phyloP scores from a whole-genome alignment of 495 filamentous ascomycete genomes.

The Aspergillus baeticus region DNA sequence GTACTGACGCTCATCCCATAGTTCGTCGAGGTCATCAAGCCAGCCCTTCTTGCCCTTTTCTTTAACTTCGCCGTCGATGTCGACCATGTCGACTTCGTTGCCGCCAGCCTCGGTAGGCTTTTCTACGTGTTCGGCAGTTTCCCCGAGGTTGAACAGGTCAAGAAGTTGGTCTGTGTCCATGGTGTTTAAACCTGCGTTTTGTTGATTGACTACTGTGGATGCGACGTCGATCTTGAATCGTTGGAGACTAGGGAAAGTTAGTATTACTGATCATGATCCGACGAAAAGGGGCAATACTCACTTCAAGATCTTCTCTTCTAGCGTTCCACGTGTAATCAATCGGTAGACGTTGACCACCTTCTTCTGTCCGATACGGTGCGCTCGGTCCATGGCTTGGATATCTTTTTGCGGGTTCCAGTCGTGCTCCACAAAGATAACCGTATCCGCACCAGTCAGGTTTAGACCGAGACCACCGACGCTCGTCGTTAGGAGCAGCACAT shows the following conservation, averaged over 20 bases:
- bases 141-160: conserved; percentile 91
- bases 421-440: conserved; percentile 98
- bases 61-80: conserved; percentile 85
- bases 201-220: conserved; percentile 96
- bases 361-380: conserved; percentile 98
- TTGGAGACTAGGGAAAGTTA: conserved; percentile 68
- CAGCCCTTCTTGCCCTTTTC: conserved; percentile 96
- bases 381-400: conserved; percentile 97
- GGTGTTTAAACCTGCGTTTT: conserved; percentile 89
- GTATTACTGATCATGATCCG: not conserved
- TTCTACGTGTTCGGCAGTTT: conserved; percentile 68
- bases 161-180: conserved; percentile 99
- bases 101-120: conserved; percentile 52
- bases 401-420: conserved; percentile 99
- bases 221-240: conserved; percentile 99
- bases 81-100: conserved; percentile 90
- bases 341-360: conserved; percentile 99
- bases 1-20: conserved; percentile 96
- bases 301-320: conserved; percentile 98
- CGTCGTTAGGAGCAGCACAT: conserved; percentile 88
- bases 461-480: conserved; percentile 92
- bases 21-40: conserved; percentile 89
- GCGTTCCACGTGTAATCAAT: conserved; percentile 87
- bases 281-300: conserved; percentile 38
- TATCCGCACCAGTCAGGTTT: conserved; percentile 95